A percentile compares a stretch with the other conserved stretches of the same genome.
Evolutionary conservation across 805 yeast genomes (phyloP).

Genomic region (Nakazawaea molendinolei): DNA sequence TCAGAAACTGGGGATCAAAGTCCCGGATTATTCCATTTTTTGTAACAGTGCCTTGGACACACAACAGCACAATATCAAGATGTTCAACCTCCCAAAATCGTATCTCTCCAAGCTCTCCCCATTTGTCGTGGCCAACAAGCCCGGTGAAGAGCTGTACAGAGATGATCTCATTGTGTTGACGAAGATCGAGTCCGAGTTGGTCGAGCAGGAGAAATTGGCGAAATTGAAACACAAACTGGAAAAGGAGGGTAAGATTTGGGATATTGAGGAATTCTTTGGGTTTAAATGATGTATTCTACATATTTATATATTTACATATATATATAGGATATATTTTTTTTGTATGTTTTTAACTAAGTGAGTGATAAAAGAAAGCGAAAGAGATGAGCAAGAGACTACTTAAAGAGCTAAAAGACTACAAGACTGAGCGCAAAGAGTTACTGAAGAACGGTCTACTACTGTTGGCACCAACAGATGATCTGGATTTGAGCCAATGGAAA

Average conservation of each 20-base stretch:
- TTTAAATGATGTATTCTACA: conserved; percentile 17
- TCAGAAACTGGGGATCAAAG: conserved; percentile 1
- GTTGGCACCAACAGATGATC: conserved; percentile 36
- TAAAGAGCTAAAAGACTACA: conserved; percentile 27
- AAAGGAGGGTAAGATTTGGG: conserved; percentile 20
- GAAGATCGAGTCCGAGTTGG: conserved; percentile 23
- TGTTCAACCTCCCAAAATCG: conserved; percentile 25
- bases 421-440: conserved; percentile 20
- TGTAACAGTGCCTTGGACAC: conserved; percentile 26
- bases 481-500: conserved; percentile 30
- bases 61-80: conserved; percentile 26
- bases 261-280: conserved; percentile 26
- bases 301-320: too few species aligned
- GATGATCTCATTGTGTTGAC: conserved; percentile 26
- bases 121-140: conserved; percentile 17
- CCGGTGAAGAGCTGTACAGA: conserved; percentile 25
- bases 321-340: too few species aligned
- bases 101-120: conserved; percentile 20
- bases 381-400: conserved; percentile 28
- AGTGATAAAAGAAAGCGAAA: conserved; percentile 12
- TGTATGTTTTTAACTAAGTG: too few species aligned
- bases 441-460: conserved; percentile 27
- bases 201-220: conserved; percentile 14
- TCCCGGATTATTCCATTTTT: conserved; percentile 22
- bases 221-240: conserved; percentile 14